phyloP scores from a whole-genome alignment of 345 rosid genomes.

The Lagerstroemia speciosa region DNA sequence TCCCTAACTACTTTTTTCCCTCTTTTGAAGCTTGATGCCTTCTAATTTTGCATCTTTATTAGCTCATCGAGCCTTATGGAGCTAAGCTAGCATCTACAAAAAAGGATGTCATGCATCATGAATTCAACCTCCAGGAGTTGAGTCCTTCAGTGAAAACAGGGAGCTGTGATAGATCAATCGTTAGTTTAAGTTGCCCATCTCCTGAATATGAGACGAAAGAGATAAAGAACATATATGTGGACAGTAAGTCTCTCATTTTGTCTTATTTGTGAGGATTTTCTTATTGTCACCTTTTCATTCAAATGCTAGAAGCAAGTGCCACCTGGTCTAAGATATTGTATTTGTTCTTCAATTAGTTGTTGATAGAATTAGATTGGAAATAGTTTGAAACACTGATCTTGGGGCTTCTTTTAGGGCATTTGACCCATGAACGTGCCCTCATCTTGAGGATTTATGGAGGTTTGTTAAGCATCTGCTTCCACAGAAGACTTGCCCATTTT shows the following conservation, averaged over 20 bases:
- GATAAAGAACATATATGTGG: conserved; percentile 91
- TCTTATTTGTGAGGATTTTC: not conserved
- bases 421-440: not conserved
- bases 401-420: too few species aligned
- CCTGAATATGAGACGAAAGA: conserved; percentile 69
- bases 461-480: not conserved
- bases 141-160: conserved; percentile 40
- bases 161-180: conserved; percentile 28
- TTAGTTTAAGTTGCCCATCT: conserved; percentile 34
- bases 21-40: not conserved
- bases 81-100: conserved; percentile 28
- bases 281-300: not conserved
- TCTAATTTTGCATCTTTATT: conserved; percentile 13
- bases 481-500: not conserved
- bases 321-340: not conserved
- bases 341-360: not conserved
- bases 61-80: conserved; percentile 85
- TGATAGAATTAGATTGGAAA: not conserved
- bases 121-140: conserved; percentile 28
- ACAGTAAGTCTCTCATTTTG: conserved; percentile 48
- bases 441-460: not conserved
- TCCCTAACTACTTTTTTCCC: not conserved
- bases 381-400: not conserved
- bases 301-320: not conserved
- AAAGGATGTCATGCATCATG: conserved; percentile 36